Conservation (phyloP, 2,329 filamentous ascomycete species). For the Conoideocrella luteorostrata region DNA sequence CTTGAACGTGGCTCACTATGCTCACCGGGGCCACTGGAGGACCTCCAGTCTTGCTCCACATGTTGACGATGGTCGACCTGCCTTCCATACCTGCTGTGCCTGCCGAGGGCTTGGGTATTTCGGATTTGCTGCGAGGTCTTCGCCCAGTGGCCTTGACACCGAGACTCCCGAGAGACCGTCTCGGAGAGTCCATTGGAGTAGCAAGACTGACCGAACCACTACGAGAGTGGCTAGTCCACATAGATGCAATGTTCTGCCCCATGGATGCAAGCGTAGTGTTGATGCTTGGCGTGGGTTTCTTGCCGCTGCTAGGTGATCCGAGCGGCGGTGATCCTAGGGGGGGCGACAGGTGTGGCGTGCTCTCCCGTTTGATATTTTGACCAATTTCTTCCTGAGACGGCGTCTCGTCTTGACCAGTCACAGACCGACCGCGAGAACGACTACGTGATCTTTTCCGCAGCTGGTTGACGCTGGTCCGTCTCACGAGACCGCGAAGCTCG, state of each 20-base stretch:
- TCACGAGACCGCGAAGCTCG: conserved; percentile 43
- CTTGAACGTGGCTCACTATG: conserved; percentile 20
- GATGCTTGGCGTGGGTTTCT: conserved; percentile 48
- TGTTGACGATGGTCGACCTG: conserved; percentile 39
- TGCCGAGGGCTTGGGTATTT: conserved; percentile 35
- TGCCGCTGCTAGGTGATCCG: conserved; percentile 46
- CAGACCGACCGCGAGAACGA: conserved; percentile 9
- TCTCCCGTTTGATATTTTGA: conserved; percentile 38
- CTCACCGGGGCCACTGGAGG: conserved; percentile 45
- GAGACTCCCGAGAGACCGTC: conserved; percentile 35
- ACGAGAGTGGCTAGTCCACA: conserved; percentile 50
- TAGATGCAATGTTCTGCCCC: conserved; percentile 47
- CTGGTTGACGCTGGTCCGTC: conserved; percentile 39
- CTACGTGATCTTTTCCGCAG: conserved; percentile 42
- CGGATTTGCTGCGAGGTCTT: conserved; percentile 51
- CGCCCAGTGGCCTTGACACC: conserved; percentile 43
- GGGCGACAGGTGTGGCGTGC: conserved; percentile 38
- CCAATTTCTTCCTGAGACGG: conserved; percentile 13
- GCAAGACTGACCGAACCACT: conserved; percentile 53
- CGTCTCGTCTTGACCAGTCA: conserved; percentile 24
- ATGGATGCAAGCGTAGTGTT: conserved; percentile 53
- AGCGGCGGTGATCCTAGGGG: conserved; percentile 41
- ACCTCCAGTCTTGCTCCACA: conserved; percentile 48
- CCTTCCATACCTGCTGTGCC: conserved; percentile 23
- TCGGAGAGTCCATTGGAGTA: conserved; percentile 47